phyloP scores from a whole-genome alignment of 1,284 basidiomycete genomes.

The Xerocomus nothofagi region DNA sequence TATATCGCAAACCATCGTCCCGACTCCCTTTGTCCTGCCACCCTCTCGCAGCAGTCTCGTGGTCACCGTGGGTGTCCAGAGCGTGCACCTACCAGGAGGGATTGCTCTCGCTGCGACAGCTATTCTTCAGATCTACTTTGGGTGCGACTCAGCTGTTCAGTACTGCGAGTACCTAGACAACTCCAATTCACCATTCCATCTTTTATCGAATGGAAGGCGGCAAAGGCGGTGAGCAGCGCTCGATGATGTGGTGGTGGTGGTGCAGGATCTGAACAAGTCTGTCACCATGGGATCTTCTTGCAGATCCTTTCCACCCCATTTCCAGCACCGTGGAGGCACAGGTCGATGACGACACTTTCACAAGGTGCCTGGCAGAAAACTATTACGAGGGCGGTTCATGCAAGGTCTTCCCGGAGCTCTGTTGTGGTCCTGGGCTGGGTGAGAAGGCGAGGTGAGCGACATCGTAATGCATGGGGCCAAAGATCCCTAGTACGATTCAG shows the following conservation, averaged over 20 bases:
- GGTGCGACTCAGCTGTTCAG: constrained; percentile 17
- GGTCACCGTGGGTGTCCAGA: constrained; percentile 12
- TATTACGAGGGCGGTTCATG: constrained; percentile 15
- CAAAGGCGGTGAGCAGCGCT: background rate
- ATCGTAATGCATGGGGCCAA: background rate
- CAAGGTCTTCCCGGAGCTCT: constrained; percentile 12
- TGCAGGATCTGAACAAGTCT: background rate
- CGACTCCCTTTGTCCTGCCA: too few species aligned
- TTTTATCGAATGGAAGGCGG: constrained; percentile 7
- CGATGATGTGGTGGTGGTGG: background rate
- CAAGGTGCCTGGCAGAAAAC: constrained; percentile 1
- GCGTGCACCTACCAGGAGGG: constrained; percentile 23
- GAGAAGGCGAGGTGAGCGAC: constrained; percentile 6
- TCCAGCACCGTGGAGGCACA: background rate
- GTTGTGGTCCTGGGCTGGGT: constrained; percentile 22
- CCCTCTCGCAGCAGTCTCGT: constrained; percentile 5
- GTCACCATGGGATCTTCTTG: background rate
- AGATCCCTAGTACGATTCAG: background rate
- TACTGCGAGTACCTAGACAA: constrained; percentile 19
- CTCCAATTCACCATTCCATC: constrained; percentile 13
- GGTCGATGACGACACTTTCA: background rate
- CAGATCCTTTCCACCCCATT: constrained; percentile 15
- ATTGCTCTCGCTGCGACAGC: constrained; percentile 17
- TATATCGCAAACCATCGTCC: too few species aligned
- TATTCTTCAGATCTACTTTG: constrained; percentile 29